Percentiles rank a stretch among this genome's conserved stretches.
Evolutionary conservation across 2,329 filamentous ascomycete species (phyloP).

Genomic region (Knoxdaviesia capensis): DNA sequence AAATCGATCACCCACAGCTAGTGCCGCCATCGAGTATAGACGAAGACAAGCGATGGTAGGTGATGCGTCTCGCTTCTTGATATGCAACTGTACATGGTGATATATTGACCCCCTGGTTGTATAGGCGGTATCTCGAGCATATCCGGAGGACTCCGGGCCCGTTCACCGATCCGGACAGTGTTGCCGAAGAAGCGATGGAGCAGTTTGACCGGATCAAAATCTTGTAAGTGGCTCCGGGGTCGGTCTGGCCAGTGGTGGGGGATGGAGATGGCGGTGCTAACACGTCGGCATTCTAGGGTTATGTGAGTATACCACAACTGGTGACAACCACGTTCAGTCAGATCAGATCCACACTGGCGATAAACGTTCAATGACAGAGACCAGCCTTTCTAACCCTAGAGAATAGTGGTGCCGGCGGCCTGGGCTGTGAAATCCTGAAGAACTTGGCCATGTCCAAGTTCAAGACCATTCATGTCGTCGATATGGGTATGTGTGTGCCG

Average conservation of each 20-base stretch:
- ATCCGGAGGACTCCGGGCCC: constrained; percentile 61
- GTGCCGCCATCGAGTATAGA: not conserved
- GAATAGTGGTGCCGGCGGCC: constrained; percentile 66
- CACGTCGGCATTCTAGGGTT: constrained; percentile 17
- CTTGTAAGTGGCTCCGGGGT: constrained; percentile 29
- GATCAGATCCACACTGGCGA: too few species aligned
- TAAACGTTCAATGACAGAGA: too few species aligned
- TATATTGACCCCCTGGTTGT: constrained; percentile 1
- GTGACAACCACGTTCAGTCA: too few species aligned
- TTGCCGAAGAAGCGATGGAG: constrained; percentile 28
- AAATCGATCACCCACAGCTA: not conserved
- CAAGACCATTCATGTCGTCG: constrained; percentile 93
- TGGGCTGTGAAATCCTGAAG: constrained; percentile 94
- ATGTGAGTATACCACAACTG: constrained; percentile 17
- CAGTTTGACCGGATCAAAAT: constrained; percentile 54
- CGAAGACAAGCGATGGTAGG: constrained; percentile 2
- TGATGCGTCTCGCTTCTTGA: not conserved
- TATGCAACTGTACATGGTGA: not conserved
- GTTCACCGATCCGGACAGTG: constrained; percentile 49
- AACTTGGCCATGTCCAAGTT: constrained; percentile 90
- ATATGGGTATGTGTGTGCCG: constrained; percentile 53
- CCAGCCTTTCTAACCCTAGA: too few species aligned
- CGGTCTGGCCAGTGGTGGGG: too few species aligned
- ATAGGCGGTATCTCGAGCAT: constrained; percentile 66
- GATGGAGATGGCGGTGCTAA: not conserved